A percentile compares a stretch with the other conserved stretches of the same genome.
phyloP scores from a whole-genome alignment of 345 rosid genomes.

The Punica granatum region DNA sequence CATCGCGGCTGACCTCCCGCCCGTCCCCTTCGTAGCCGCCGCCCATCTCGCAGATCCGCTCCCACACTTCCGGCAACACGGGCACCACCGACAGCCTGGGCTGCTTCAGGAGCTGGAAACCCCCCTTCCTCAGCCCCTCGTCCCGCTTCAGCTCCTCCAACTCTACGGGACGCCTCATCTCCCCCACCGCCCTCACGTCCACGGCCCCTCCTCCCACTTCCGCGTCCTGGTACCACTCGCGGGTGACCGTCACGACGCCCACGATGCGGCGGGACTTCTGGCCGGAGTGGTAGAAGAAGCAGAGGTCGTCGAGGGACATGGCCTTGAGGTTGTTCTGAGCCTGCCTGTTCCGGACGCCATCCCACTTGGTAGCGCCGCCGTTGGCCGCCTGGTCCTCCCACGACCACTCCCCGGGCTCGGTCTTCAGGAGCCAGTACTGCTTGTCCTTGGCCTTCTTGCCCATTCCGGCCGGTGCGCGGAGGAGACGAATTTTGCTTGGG shows the following conservation, averaged over 20 bases:
- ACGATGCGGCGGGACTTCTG: conserved; percentile 58
- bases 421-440: conserved; percentile 76
- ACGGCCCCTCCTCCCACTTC: conserved; percentile 42
- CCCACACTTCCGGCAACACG: conserved; percentile 53
- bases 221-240: conserved; percentile 52
- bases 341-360: conserved; percentile 88
- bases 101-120: conserved; percentile 64
- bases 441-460: conserved; percentile 18
- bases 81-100: conserved; percentile 88
- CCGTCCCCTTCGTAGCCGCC: conserved; percentile 84
- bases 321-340: conserved; percentile 80
- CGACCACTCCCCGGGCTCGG: conserved; percentile 95
- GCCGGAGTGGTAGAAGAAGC: conserved; percentile 97
- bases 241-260: conserved; percentile 65
- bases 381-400: conserved; percentile 87
- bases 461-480: background rate
- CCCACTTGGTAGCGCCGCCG: conserved; percentile 70
- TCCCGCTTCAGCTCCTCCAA: conserved; percentile 73
- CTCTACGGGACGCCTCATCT: conserved; percentile 67
- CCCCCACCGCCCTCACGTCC: conserved; percentile 73
- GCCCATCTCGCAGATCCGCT: conserved; percentile 60
- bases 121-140: conserved; percentile 37
- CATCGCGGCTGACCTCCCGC: conserved; percentile 9
- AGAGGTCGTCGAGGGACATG: conserved; percentile 62
- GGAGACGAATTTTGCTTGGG: background rate